A percentile compares a stretch with the other conserved stretches of the same genome.
Conservation (phyloP, 331 rosid genomes). For the Spiraea crenata region DNA sequence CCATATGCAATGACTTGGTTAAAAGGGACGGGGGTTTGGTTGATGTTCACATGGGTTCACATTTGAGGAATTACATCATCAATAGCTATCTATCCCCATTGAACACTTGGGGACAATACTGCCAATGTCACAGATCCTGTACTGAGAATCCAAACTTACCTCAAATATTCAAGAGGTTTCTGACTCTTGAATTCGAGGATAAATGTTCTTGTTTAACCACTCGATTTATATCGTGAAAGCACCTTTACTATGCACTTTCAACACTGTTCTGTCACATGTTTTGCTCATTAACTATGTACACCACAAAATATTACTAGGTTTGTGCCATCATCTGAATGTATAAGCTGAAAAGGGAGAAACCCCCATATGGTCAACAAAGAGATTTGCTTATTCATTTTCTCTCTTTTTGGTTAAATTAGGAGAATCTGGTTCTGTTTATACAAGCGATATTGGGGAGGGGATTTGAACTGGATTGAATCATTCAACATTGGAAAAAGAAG, state of each 20-base stretch:
- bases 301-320: background rate
- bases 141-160: background rate
- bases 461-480: no score
- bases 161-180: background rate
- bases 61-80: constrained; percentile 3
- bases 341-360: background rate
- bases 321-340: background rate
- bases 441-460: no score
- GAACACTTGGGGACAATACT: background rate
- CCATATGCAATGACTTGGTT: background rate
- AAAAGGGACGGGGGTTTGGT: background rate
- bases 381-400: background rate
- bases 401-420: background rate
- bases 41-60: background rate
- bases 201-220: no score
- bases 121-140: background rate
- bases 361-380: background rate
- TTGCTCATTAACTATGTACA: background rate
- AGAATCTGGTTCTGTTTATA: background rate
- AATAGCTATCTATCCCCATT: constrained; percentile 1
- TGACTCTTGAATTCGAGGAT: no score
- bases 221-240: no score
- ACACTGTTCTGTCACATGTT: no score
- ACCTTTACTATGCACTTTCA: no score
- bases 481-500: background rate